Base-by-base conservation (phyloP, 805 yeast species). In the Ogataea ganodermae region DNA sequence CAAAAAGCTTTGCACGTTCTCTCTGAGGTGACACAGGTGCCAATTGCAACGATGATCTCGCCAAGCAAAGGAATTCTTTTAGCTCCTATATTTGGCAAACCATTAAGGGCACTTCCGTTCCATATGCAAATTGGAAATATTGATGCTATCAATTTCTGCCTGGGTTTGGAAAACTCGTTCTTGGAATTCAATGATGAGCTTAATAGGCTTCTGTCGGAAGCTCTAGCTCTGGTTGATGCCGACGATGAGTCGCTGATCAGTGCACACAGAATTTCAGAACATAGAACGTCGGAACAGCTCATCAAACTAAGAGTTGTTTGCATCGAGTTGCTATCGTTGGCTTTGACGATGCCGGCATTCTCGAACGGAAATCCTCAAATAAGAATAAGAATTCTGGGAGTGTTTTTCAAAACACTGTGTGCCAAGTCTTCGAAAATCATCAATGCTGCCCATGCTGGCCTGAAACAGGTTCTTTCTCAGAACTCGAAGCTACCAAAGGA, bases 91-190 rank as follows among this genome's bases (percentile, higher is more conserved):
- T 95, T 94, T 72, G 96, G 96, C 3, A 94, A 94, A 62, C 99
- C 99, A 0, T 69, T 94, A 48, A 76, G 99, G 53, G 99, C 99
- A 0, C 74, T 94, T 51, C 99, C 99, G 0, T 94, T 95, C 70
- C 94, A 96, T 4, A 94, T 92, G 96, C 99, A 95, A 69, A 94
- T 94, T 47, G 99, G 99, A 30, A 91, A 94, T 64, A 91, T 94
- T 51, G 98, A 94, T 66, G 98, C 98, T 1, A 88, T 94, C n/a
- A 84, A 96, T 0, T 95, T 84, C 66, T 92, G 97, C 61, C 70
- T 94, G 48, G 81, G 85, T 1, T 72, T 92, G 41, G 94, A 89
- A 10, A 79, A 86, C 52, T 77, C 96, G 0, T 90, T 92, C 56
- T 70, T 92, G 54, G 84, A 84, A 8, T 92, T 89, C 63, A 88